These are phyloP conservation scores for Deakozyma indianensis DNA, from an alignment of 805 yeast genomes.

Conservation along the genomic window DNA sequence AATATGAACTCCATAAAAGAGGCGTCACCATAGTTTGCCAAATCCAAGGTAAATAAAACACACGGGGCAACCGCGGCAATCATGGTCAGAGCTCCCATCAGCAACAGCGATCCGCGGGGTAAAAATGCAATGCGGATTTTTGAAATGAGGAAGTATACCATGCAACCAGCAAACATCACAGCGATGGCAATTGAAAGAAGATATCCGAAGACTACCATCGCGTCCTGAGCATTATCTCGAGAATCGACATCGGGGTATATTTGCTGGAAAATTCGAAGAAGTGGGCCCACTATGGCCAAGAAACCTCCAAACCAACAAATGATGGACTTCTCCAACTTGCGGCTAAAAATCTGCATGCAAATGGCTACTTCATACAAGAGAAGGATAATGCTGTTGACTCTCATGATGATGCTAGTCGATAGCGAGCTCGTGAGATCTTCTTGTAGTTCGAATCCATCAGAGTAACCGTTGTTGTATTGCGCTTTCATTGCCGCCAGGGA, in stretches of 20 bases:
- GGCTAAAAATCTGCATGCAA: conserved; percentile 8
- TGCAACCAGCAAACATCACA: conserved; percentile 10
- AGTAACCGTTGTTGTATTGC: conserved; percentile 6
- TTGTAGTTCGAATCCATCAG: conserved; percentile 8
- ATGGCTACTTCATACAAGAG: conserved; percentile 8
- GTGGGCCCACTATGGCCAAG: conserved; percentile 4
- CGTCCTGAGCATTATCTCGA: conserved; percentile 9
- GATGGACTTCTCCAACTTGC: conserved; percentile 9
- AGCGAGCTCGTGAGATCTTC: conserved; percentile 4
- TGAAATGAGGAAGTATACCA: conserved; percentile 7
- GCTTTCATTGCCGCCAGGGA: neutral
- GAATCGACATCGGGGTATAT: conserved; percentile 5
- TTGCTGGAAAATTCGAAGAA: conserved; percentile 6
- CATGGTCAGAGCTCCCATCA: neutral
- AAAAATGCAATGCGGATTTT: conserved; percentile 8
- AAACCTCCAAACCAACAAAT: conserved; percentile 7
- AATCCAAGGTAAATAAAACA: neutral
- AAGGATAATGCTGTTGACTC: neutral
- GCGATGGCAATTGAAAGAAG: conserved; percentile 12
- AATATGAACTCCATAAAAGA: too few species aligned
- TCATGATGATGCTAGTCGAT: neutral
- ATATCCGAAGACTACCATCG: conserved; percentile 11
- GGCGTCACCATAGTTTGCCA: neutral
- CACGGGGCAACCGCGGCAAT: neutral
- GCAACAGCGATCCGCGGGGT: neutral